A percentile compares a stretch with the other conserved stretches of the same genome.
phyloP scores from a whole-genome alignment of 768 basidiomycete species.

The Boletus eberwhitei region DNA sequence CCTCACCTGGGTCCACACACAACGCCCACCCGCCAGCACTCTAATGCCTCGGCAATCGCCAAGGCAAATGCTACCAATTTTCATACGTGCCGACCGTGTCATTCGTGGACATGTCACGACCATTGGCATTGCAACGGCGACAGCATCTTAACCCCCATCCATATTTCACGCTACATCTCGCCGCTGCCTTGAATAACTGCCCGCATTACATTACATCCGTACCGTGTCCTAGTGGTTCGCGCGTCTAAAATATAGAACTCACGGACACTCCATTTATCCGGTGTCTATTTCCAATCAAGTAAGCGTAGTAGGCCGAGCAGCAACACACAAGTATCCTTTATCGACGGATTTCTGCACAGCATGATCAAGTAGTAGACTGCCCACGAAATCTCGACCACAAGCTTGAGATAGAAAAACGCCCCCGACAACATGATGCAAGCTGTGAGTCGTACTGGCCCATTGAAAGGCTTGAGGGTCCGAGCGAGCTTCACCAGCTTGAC shows the following conservation, averaged over 20 bases:
- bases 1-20: conserved; percentile 1
- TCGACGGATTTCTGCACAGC: conserved; percentile 27
- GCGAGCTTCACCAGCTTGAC: conserved; percentile 29
- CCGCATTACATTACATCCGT: background rate
- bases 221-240: background rate
- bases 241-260: background rate
- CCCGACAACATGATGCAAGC: conserved; percentile 24
- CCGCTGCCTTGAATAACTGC: background rate
- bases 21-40: background rate
- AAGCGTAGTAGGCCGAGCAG: conserved; percentile 26
- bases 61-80: background rate
- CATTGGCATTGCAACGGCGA: too few relatives aligned
- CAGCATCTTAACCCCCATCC: too few relatives aligned
- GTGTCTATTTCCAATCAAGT: conserved; percentile 30
- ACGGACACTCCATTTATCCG: background rate
- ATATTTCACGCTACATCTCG: background rate
- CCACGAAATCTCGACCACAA: conserved; percentile 27
- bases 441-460: conserved; percentile 24
- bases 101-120: too few relatives aligned
- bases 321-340: conserved; percentile 21
- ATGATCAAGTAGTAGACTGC: conserved; percentile 25
- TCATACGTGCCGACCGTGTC: too few relatives aligned
- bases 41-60: background rate
- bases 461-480: conserved; percentile 25
- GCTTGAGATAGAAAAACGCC: conserved; percentile 27